Base-by-base conservation (phyloP, 768 basidiomycete genomes). In the Mycena amicta region DNA sequence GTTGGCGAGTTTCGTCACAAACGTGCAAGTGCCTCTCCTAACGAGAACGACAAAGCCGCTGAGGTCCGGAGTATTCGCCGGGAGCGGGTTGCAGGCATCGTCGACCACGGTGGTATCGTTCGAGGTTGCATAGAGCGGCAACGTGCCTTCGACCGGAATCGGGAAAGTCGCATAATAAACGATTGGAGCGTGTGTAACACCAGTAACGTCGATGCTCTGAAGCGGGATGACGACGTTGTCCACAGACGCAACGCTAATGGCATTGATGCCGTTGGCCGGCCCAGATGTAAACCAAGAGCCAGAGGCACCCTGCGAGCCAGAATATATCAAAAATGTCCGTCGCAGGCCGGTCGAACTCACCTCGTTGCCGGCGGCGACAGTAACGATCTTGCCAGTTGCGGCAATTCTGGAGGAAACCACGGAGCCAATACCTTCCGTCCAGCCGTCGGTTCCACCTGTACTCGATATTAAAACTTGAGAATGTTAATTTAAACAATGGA, bases 211-310 rank as follows among this genome's bases (percentile, higher is more conserved):
- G 12, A 83, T 82, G 41, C 78, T 79, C 66, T 86, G 85, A 5
- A 85, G 72, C 4, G 84, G 83, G 52, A 83, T 79, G 40, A 83
- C 77, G 22, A 82, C 81, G 71, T 85, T 86, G 65, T 85, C 82
- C 25, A 83, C 64, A 64, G 81, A 83, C 1, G 81, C 81, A 13
- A 81, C 80, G 1, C 81, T 80, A 62, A 88, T 83, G n/a, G 80
- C 85, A 45, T 83, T 74, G 58, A 80, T 74, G 13, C 77, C 87
- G 67, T 79, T 74, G 63, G 81, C 78, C 59, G 88, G 77, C 62
- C 75, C 67, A 40, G 79, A 81, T 0, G 83, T 76, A 68, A 81
- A 89, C 83, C 85, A 89, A 3, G 85, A 77, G 5, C 89, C 88
- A 25, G 77, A 77, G 4, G 75, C 66, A 6, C 85, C 86, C 77